Evolutionary conservation across 805 yeast genomes (phyloP), one percentile per base, ranked within the genome.

Genomic region (Soucietia sequanensis): DNA sequence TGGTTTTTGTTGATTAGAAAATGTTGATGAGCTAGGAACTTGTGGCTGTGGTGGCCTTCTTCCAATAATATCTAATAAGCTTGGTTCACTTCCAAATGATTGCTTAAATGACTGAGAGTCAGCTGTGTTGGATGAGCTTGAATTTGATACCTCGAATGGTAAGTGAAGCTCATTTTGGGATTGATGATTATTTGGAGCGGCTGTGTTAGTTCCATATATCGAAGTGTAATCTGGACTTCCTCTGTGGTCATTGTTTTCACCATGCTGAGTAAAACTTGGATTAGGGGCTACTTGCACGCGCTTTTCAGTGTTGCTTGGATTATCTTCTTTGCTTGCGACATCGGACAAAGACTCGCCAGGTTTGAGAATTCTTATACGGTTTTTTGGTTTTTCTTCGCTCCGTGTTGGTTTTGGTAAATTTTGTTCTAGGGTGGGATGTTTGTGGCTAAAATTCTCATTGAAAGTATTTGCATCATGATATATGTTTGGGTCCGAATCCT

Each of bases 281-380:
- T n/a, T n/a, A n/a, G n/a, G n/a, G n/a, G n/a, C n/a, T n/a, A n/a
- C n/a, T n/a, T n/a, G n/a, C 7, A 21, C 9, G 23, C 23, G 7
- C 23, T 21, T 21, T 21, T 10, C 23, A 21, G 23, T 7, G 7
- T 7, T 21, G 7, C 10, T 10, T 21, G 7, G 23, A 21, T 7
- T 31, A 31, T 30, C 22, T 22, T 16, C 25, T 12, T 26, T 15
- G 12, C 23, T 18, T 19, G 39, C 13, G 24, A 38, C 30, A 9
- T 47, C 46, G 23, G 34, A 30, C 35, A 50, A 30, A 11, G 50
- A 32, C 37, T 60, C 61, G 10, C 63, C 63, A 5, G 59, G 60
- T 23, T 56, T 59, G 21, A 59, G 42, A 17, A 60, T 37, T 30
- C 56, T 48, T 29, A 58, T 37, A 22, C 47, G 48, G n/a, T 40